These are phyloP conservation scores for Dioscorea cayenensis DNA, from an alignment of 116 monocot species.

Conservation along the genomic window DNA sequence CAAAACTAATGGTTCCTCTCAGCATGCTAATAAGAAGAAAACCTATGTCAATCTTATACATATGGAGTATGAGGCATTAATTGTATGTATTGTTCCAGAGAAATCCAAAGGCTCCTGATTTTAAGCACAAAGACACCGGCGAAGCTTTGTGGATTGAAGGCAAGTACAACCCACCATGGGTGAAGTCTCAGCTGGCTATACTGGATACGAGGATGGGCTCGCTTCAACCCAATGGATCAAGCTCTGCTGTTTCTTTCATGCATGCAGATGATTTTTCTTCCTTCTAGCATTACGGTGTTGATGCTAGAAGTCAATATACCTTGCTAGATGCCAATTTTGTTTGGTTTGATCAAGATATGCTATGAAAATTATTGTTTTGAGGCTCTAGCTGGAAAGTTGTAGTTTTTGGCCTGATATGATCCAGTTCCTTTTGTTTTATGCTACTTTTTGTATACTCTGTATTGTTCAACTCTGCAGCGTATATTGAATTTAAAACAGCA, in stretches of 20 bases:
- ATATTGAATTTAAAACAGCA: no score
- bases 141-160: slow-evolving; percentile 90
- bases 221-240: slow-evolving; percentile 34
- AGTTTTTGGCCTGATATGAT: no score
- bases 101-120: slow-evolving; percentile 82
- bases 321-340: slow-evolving; percentile 12
- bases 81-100: slow-evolving; percentile 36
- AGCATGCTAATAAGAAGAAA: no score
- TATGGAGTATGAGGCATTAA: no score
- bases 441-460: no score
- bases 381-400: no score
- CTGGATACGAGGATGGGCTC: slow-evolving; percentile 71
- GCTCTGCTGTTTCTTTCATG: slow-evolving; percentile 34
- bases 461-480: no score
- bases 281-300: slow-evolving; percentile 6
- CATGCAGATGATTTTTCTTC: slow-evolving; percentile 22
- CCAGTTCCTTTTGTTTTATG: no score
- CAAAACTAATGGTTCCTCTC: no score
- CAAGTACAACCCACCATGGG: slow-evolving; percentile 80
- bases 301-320: neutral
- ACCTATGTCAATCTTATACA: no score
- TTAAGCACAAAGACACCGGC: slow-evolving; percentile 93
- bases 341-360: neutral
- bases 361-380: neutral
- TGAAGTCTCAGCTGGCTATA: slow-evolving; percentile 66